Conservation (phyloP, 129 eudicot genomes). For the Ambrosia artemisiifolia region DNA sequence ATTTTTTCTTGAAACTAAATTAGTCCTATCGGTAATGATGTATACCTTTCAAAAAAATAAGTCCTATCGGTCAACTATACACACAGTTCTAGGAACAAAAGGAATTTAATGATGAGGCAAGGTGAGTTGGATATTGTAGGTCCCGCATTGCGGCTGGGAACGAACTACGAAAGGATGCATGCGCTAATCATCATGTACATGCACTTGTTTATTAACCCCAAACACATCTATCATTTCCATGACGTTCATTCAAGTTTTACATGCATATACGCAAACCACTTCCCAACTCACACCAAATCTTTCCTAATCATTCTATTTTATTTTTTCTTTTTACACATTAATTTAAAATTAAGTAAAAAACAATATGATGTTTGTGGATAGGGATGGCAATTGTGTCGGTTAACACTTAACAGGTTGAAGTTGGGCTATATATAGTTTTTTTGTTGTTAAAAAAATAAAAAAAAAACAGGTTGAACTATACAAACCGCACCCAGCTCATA, state of each 20-base stretch:
- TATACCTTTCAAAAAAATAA: too few species aligned
- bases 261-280: slow-evolving; percentile 38
- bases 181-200: slow-evolving; percentile 30
- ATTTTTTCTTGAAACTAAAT: too few species aligned
- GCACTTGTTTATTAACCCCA: slow-evolving; percentile 25
- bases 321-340: not conserved
- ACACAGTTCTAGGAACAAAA: slow-evolving; percentile 10
- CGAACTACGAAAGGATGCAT: slow-evolving; percentile 33
- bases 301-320: slow-evolving; percentile 1
- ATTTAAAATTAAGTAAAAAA: not conserved
- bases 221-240: not conserved
- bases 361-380: not conserved
- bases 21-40: too few species aligned
- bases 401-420: too few species aligned
- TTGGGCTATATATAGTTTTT: too few species aligned
- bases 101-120: slow-evolving; percentile 17
- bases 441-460: too few species aligned
- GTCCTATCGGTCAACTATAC: slow-evolving; percentile 15
- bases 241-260: slow-evolving; percentile 22
- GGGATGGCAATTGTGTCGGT: too few species aligned
- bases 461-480: too few species aligned
- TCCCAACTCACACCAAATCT: slow-evolving; percentile 13
- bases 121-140: slow-evolving; percentile 35
- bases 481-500: too few species aligned
- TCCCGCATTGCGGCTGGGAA: slow-evolving; percentile 38